Conservation (phyloP, 225 moss, liverwort and hornwort species). For the Pseudoscleropodium purum region DNA sequence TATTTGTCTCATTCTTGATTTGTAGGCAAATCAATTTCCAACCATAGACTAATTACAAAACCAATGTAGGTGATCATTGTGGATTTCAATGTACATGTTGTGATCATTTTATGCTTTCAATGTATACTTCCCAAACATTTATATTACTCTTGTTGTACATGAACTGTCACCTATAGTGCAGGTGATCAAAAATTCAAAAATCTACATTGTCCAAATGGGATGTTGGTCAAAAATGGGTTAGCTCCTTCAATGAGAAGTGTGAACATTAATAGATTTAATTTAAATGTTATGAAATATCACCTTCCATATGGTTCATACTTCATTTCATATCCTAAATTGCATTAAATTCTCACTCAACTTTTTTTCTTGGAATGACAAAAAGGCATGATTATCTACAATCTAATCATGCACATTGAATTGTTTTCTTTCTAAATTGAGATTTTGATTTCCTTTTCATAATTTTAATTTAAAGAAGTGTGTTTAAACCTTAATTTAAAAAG, state of each 20-base stretch:
- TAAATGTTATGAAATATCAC: background rate
- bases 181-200: no score
- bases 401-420: background rate
- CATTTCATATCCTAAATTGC: background rate
- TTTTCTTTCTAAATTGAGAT: background rate
- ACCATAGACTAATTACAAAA: no score
- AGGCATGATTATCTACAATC: background rate
- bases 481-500: background rate
- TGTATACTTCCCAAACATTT: no score
- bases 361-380: background rate
- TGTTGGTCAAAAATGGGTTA: no score
- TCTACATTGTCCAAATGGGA: no score
- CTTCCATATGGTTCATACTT: accelerated
- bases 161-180: no score
- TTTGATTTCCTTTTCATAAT: background rate
- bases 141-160: no score
- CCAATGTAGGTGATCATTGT: no score
- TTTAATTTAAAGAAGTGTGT: accelerated
- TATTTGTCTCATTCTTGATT: no score
- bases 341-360: background rate
- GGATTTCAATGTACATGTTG: no score
- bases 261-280: background rate
- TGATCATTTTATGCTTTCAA: no score
- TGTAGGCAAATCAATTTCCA: no score
- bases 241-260: background rate